Evolutionary conservation across 1,284 basidiomycete genomes (phyloP).

Genomic region (Xerocomus nothofagi): DNA sequence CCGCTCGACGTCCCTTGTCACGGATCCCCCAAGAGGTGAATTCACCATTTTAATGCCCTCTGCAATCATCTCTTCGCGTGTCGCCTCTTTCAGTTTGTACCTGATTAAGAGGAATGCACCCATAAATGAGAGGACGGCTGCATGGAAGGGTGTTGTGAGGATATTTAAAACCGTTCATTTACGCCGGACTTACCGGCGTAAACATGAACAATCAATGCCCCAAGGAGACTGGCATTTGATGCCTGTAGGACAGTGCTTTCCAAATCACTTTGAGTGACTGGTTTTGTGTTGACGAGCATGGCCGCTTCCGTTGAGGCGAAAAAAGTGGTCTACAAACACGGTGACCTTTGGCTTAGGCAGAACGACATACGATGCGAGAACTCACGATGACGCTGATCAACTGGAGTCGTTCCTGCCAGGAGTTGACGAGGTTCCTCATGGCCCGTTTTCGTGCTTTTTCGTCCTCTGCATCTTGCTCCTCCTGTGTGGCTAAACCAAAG

Average conservation of each 20-base stretch:
- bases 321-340: slow-evolving; percentile 52
- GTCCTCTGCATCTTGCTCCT: slow-evolving; percentile 48
- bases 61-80: slow-evolving; percentile 38
- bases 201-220: slow-evolving; percentile 53
- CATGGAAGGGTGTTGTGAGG: neutral
- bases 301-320: slow-evolving; percentile 58
- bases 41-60: slow-evolving; percentile 26
- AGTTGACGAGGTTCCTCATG: slow-evolving; percentile 49
- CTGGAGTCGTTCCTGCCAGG: slow-evolving; percentile 62
- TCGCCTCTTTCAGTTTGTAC: slow-evolving; percentile 54
- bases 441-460: slow-evolving; percentile 46
- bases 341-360: neutral
- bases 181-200: slow-evolving; percentile 46
- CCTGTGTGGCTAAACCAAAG: slow-evolving; percentile 42
- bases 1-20: slow-evolving; percentile 22
- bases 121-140: slow-evolving; percentile 58
- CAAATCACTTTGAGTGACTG: slow-evolving; percentile 12
- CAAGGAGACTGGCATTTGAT: slow-evolving; percentile 49
- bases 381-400: slow-evolving; percentile 59
- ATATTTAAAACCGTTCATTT: neutral
- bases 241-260: slow-evolving; percentile 28
- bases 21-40: slow-evolving; percentile 20
- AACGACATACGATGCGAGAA: slow-evolving; percentile 5
- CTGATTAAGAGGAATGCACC: slow-evolving; percentile 57
- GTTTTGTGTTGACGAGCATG: slow-evolving; percentile 47